Conservation (phyloP, 371 early-diverging fungal species). For the Mortierella sp. region DNA sequence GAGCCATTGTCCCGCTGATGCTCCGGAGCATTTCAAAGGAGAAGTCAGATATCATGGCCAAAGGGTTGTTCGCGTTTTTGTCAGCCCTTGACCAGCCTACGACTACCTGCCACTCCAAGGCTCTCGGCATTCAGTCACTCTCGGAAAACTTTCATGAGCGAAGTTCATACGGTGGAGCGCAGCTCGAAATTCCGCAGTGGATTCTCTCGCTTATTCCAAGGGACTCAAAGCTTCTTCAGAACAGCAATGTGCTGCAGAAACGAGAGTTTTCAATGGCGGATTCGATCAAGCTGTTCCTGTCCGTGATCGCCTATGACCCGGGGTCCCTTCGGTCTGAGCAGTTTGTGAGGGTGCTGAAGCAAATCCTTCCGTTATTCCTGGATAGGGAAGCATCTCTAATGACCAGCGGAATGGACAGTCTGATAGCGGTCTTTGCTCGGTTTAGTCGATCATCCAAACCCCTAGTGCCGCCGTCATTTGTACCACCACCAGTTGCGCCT, state of each 20-base stretch:
- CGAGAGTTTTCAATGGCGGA: conserved; percentile 63
- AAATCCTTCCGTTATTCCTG: conserved; percentile 61
- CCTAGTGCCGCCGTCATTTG: conserved; percentile 23
- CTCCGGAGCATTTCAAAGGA: conserved; percentile 54
- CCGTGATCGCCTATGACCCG: conserved; percentile 76
- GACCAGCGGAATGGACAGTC: conserved; percentile 65
- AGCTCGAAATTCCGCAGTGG: conserved; percentile 41
- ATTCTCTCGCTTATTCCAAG: conserved; percentile 33
- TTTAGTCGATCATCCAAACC: conserved; percentile 68
- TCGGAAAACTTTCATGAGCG: conserved; percentile 25
- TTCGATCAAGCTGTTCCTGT: conserved; percentile 71
- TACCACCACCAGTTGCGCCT: conserved; percentile 25
- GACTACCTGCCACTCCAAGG: conserved; percentile 21
- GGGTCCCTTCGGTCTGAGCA: conserved; percentile 74
- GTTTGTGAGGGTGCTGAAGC: conserved; percentile 66
- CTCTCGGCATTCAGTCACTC: conserved; percentile 32
- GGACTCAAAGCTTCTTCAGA: conserved; percentile 43
- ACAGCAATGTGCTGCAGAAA: conserved; percentile 43
- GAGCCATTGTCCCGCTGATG: conserved; percentile 67
- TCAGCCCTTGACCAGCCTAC: conserved; percentile 45
- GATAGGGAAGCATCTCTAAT: conserved; percentile 55
- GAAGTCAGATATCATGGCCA: conserved; percentile 20
- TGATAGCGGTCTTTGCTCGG: conserved; percentile 65
- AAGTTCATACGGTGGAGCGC: conserved; percentile 29
- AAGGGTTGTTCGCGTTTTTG: conserved; percentile 31